Percentiles rank a stretch among this genome's conserved stretches.
These are phyloP conservation scores for Euphorbia pulcherrima DNA, from an alignment of 345 rosid species.

Conservation along the genomic window DNA sequence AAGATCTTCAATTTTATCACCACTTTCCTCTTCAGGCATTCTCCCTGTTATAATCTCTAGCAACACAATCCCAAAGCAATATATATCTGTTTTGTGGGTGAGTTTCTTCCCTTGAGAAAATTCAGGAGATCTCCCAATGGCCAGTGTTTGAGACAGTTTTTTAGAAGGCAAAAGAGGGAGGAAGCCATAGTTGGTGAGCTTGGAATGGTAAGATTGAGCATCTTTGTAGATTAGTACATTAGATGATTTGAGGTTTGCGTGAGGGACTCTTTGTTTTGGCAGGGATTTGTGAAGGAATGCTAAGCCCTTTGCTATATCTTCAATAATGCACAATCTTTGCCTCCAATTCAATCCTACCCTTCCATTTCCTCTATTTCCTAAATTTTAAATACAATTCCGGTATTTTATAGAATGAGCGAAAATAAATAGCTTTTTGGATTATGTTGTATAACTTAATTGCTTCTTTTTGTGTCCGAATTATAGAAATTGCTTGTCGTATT, in stretches of 20 bases:
- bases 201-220: conserved; percentile 26
- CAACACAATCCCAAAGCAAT: conserved; percentile 50
- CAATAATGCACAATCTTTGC: conserved; percentile 40
- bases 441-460: too few relatives aligned
- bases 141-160: conserved; percentile 24
- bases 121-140: conserved; percentile 45
- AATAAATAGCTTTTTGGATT: too few relatives aligned
- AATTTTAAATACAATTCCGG: too few relatives aligned
- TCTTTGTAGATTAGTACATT: conserved; percentile 31
- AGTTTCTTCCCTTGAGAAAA: conserved; percentile 42
- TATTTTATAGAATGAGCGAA: too few relatives aligned
- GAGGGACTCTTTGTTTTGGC: conserved; percentile 47
- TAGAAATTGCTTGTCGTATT: too few relatives aligned
- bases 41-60: conserved; percentile 50
- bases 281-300: conserved; percentile 43
- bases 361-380: conserved; percentile 43
- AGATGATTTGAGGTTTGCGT: conserved; percentile 55
- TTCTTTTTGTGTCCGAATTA: too few relatives aligned
- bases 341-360: conserved; percentile 43
- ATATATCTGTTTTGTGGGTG: conserved; percentile 47
- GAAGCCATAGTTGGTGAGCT: conserved; percentile 48
- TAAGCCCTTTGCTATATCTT: conserved; percentile 39
- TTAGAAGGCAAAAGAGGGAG: conserved; percentile 34
- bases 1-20: conserved; percentile 24
- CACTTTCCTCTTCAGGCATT: conserved; percentile 28